Percentiles rank a stretch among this genome's conserved stretches.
phyloP scores from a whole-genome alignment of 306 rosid species.

The Vigna mungo region DNA sequence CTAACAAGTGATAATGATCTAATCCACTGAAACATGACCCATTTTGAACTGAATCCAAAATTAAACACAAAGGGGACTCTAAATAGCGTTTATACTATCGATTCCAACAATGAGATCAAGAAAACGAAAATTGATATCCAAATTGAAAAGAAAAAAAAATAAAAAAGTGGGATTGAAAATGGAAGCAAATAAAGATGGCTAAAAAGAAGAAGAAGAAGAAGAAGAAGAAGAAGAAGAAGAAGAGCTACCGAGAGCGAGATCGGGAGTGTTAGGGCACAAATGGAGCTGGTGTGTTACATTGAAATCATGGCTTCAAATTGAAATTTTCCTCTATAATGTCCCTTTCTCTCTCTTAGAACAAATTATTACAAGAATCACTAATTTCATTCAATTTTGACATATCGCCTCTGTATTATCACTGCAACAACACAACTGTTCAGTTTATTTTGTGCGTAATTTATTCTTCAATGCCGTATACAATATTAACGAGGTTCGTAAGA shows the following conservation, averaged over 20 bases:
- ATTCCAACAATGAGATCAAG: slow-evolving; percentile 40
- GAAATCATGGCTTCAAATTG: slow-evolving; percentile 50
- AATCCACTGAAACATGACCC: slow-evolving; percentile 32
- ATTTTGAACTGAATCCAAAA: slow-evolving; percentile 36
- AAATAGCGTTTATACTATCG: not conserved
- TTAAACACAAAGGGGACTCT: slow-evolving; percentile 4
- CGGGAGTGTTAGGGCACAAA: slow-evolving; percentile 39
- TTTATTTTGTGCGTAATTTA: not conserved
- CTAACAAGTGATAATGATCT: slow-evolving; percentile 41
- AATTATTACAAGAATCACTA: slow-evolving; percentile 12
- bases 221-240: not conserved
- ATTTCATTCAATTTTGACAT: slow-evolving; percentile 21
- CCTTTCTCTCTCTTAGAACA: slow-evolving; percentile 6
- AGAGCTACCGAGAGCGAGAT: slow-evolving; percentile 46
- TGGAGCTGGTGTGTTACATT: slow-evolving; percentile 40
- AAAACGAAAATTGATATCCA: slow-evolving; percentile 26
- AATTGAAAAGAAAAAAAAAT: not conserved
- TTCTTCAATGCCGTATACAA: no score
- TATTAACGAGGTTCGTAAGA: no score
- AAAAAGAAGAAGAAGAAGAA: slow-evolving; percentile 27
- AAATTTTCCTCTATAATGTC: slow-evolving; percentile 15
- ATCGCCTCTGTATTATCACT: slow-evolving; percentile 14
- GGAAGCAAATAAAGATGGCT: slow-evolving; percentile 19
- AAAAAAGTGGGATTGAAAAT: slow-evolving; percentile 9
- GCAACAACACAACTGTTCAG: not conserved